Base-by-base conservation (phyloP, 1,284 basidiomycete species). In the Boletus semigastroideus region DNA sequence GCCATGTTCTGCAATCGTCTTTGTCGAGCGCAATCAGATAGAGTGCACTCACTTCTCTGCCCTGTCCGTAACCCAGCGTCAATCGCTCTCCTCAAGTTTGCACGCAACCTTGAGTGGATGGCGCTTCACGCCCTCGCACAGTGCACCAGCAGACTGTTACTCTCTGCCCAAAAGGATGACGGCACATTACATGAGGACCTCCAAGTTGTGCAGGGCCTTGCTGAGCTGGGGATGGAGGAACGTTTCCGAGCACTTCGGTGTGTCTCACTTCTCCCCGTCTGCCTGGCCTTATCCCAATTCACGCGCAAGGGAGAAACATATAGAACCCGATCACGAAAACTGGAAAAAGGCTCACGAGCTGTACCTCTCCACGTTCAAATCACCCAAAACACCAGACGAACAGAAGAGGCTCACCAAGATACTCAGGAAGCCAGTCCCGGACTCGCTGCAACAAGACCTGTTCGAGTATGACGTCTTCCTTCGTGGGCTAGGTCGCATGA, bases 1-100 rank as follows among this genome's bases (percentile, higher is more conserved):
- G 80, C 83, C 9, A 74, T 82, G 37, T 95, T 92, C 73, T 94
- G 92, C 72, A 90, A 83, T 57, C 79, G 87, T 4, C 77, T 90
- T 1, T 94, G 92, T 64, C 77, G 82, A 14, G 67, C 78, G 8
- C 80, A 85, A 17, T 79, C 82, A 5, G 77, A 76, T 0, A 78
- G 77, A 49, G 79, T 80, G 9, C 91, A 93, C 57, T 80, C 84
- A 0, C 72, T 94, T 2, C 74, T 95, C 10, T 95, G 92, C 61
- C 76, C 83, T 1, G 76, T 80, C 1, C 82, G 84, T 50, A 95
- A 94, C 62, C 87, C 88, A 0, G 81, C 79, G 6, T 82, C 79
- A 2, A 68, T 72, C 4, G 76, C 80, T 0, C 75, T 94, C 4
- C 63, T 90, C n/a, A 72, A 73, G 34, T 84, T 84, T 57, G 81